Percentiles rank a stretch among this genome's conserved stretches.
Evolutionary conservation across 2,329 filamentous ascomycete species (phyloP).

Genomic region (Gaeumannomyces tritici): DNA sequence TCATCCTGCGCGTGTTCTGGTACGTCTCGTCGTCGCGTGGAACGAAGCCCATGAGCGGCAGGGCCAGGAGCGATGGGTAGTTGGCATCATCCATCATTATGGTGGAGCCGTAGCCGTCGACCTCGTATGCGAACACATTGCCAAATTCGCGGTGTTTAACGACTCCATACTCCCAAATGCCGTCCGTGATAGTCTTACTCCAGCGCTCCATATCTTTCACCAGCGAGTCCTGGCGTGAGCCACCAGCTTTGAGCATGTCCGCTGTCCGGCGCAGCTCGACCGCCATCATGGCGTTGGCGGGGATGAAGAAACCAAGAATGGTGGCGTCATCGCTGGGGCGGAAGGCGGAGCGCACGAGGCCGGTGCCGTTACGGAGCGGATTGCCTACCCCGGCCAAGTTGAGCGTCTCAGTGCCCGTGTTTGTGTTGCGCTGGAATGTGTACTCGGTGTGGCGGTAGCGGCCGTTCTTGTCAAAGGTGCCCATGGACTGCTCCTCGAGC

Average conservation of each 20-base stretch:
- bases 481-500: slow-evolving; percentile 66
- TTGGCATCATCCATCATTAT: slow-evolving; percentile 90
- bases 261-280: slow-evolving; percentile 74
- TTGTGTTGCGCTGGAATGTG: slow-evolving; percentile 75
- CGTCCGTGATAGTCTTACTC: slow-evolving; percentile 57
- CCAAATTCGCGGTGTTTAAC: slow-evolving; percentile 67
- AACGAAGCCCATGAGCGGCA: slow-evolving; percentile 72
- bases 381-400: slow-evolving; percentile 80
- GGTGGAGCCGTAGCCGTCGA: slow-evolving; percentile 74
- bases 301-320: slow-evolving; percentile 89
- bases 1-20: slow-evolving; percentile 72
- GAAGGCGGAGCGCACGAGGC: slow-evolving; percentile 84
- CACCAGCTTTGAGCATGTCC: slow-evolving; percentile 50
- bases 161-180: slow-evolving; percentile 78
- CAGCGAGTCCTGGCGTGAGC: slow-evolving; percentile 37
- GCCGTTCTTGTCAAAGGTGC: slow-evolving; percentile 69
- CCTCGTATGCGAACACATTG: slow-evolving; percentile 76
- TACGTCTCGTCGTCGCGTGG: slow-evolving; percentile 59
- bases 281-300: slow-evolving; percentile 92
- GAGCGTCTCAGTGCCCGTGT: slow-evolving; percentile 81
- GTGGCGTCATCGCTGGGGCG: slow-evolving; percentile 91
- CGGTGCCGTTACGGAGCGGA: slow-evolving; percentile 74
- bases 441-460: slow-evolving; percentile 66
- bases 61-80: slow-evolving; percentile 67
- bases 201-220: slow-evolving; percentile 47